Base-by-base conservation (phyloP, 169 alveolate species). In the Babesia ovata region DNA sequence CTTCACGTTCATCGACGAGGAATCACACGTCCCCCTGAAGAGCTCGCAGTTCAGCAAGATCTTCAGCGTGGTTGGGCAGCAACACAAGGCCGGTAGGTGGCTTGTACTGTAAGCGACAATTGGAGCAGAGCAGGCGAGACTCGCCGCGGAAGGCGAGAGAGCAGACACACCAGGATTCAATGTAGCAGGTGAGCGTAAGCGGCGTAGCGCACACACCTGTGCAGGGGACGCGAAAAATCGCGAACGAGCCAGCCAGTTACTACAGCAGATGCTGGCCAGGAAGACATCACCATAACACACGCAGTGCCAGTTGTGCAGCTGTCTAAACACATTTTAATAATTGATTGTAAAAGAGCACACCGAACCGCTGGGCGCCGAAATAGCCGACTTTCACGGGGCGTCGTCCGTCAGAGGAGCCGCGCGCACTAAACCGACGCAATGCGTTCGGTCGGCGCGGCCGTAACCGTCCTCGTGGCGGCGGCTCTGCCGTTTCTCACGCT, bases 1-100 rank as follows among this genome's bases (percentile, higher is more conserved):
- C 72, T 81, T 81, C 63, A 63, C 79, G n/a, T 81, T 81, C 63
- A 42, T 71, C 29, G 88, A 81, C 60, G 88, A 81, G 14, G 84
- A 63, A 56, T n/a, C 69, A 12, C 48, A 66, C 79, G 70, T 29
- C 17, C 46, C 88, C 10, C 39, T 71, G 13, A 81, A 71, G 63
- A 57, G 85, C 61, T 81, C 88, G 33, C 72, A 66, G 66, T 81
- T 81, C 48, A 72, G 79, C 84, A 72, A 81, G 63, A 72, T 81
- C 65, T 81, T 81, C 70, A 70, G 70, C 56, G 29, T 29, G 0
- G n/a, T 6, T 4, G 50, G 26, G 33, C 53, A 16, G 13, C 12
- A 19, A 9, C 28, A 12, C 24, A 36, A 65, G n/a, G 44, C 54
- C 16, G 74, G 74, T 65, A 22, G 48, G 74, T 46, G 2, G 28